These are phyloP conservation scores for Penicillium frequentans DNA, from an alignment of 2,329 filamentous ascomycete species.

Conservation along the genomic window DNA sequence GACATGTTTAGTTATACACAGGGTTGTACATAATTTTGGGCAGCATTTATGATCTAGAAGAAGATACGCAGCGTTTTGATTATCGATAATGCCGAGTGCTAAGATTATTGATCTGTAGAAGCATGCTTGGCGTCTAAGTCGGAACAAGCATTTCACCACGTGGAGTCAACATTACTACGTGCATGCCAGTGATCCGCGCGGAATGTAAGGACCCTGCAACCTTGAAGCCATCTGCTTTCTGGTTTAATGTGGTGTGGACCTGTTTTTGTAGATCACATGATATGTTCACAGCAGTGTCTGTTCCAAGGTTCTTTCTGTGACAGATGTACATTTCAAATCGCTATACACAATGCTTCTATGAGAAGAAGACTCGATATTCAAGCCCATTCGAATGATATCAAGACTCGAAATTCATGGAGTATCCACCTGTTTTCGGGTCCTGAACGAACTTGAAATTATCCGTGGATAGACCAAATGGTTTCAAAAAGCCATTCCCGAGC, in stretches of 20 bases:
- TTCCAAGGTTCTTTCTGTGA: not conserved
- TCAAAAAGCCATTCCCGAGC: constrained; percentile 86
- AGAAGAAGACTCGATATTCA: not conserved
- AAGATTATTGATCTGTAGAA: no score
- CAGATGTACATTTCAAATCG: not conserved
- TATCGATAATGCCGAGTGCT: not conserved
- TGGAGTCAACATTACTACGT: not conserved
- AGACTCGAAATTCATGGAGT: constrained; percentile 81
- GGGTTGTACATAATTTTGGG: not conserved
- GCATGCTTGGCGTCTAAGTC: not conserved
- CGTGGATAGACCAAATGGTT: constrained; percentile 89
- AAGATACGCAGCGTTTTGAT: not conserved
- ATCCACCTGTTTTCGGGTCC: constrained; percentile 84
- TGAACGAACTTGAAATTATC: constrained; percentile 94
- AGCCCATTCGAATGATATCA: constrained; percentile 4
- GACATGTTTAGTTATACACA: not conserved
- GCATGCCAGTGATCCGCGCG: not conserved
- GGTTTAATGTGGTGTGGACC: not conserved
- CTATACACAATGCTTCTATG: not conserved
- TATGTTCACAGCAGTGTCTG: not conserved
- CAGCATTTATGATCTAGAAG: not conserved
- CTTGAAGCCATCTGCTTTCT: not conserved
- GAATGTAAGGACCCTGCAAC: not conserved
- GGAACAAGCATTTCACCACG: not conserved
- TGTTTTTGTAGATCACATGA: not conserved